Base-by-base conservation (phyloP, 768 basidiomycete genomes). In the Hericium coralloides region DNA sequence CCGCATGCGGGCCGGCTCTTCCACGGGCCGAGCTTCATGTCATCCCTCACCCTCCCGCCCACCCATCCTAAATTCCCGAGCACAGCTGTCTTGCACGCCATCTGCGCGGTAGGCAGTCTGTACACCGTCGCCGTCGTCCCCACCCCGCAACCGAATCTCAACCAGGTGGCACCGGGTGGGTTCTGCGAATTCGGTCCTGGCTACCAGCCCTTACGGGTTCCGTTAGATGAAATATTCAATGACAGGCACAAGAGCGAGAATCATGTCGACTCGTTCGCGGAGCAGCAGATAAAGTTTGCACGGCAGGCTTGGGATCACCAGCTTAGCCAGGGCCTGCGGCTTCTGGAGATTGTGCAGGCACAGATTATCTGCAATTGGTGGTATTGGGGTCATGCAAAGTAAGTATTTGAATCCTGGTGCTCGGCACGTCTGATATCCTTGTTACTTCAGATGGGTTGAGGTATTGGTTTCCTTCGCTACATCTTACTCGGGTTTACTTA, bases 41-140 rank as follows among this genome's bases (percentile, higher is more conserved):
- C 79, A 12, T 75, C 82, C 0, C 76, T 93, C 43, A 70, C 79
- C 0, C 71, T 89, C 4, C 80, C 87, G 0, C 85, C 86, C 0
- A 77, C 74, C 22, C 85, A 90, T 61, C 78, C 82, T 4, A 81
- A 84, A 56, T 95, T 92, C 64, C 92, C 92, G 8, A 76, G 79
- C 36, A 66, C 78, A 6, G 77, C 85, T 9, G 70, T 92, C 41
- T 77, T 95, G 0, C 92, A 95, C 65, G 89, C 89, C n/a, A 88
- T 95, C 52, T 92, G 90, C 69, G 91, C 89, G 2, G 75, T 85
- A 38, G 85, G 87, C 15, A 84, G 88, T 57, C 71, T 85, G 20
- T 91, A 90, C 61, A 90, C 87, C 1, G 82, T 84, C 15, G 84
- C 81, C 3, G 80, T 85, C 3, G 73, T 78, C 12, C 81, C 79